Evolutionary conservation across 2,329 filamentous ascomycete genomes (phyloP).

Genomic region (Aschersonia sp.): DNA sequence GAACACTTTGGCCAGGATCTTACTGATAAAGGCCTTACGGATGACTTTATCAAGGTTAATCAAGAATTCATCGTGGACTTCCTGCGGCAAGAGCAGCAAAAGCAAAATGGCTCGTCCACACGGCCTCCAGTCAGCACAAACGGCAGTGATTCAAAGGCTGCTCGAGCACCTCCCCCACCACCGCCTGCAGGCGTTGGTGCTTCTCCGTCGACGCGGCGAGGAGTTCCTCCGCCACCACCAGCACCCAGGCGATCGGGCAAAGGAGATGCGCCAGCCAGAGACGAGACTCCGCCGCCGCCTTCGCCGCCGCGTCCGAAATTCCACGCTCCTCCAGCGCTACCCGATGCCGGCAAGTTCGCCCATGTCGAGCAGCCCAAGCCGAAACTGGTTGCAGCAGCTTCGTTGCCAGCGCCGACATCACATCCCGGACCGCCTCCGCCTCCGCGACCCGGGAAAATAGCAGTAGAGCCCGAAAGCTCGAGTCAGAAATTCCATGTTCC

Average conservation of each 20-base stretch:
- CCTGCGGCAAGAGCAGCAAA: slow-evolving; percentile 40
- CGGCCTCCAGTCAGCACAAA: slow-evolving; percentile 15
- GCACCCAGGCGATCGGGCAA: slow-evolving; percentile 46
- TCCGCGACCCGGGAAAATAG: slow-evolving; percentile 47
- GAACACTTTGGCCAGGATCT: slow-evolving; percentile 52
- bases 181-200: slow-evolving; percentile 1
- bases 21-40: slow-evolving; percentile 45
- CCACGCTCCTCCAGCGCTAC: slow-evolving; percentile 71
- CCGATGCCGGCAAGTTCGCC: slow-evolving; percentile 80
- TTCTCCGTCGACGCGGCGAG: slow-evolving; percentile 7
- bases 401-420: not conserved
- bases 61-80: slow-evolving; percentile 56
- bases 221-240: slow-evolving; percentile 18
- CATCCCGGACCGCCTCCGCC: slow-evolving; percentile 19
- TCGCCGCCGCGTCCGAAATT: slow-evolving; percentile 50
- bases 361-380: slow-evolving; percentile 27
- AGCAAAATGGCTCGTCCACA: slow-evolving; percentile 10
- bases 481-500: slow-evolving; percentile 58
- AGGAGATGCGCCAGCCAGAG: slow-evolving; percentile 47
- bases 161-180: slow-evolving; percentile 20
- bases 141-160: slow-evolving; percentile 14
- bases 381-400: slow-evolving; percentile 8
- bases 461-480: slow-evolving; percentile 45
- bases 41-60: slow-evolving; percentile 53
- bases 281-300: slow-evolving; percentile 52